A percentile compares a stretch with the other conserved stretches of the same genome.
Conservation (phyloP, 805 yeast genomes). For the Starmerella stellata region DNA sequence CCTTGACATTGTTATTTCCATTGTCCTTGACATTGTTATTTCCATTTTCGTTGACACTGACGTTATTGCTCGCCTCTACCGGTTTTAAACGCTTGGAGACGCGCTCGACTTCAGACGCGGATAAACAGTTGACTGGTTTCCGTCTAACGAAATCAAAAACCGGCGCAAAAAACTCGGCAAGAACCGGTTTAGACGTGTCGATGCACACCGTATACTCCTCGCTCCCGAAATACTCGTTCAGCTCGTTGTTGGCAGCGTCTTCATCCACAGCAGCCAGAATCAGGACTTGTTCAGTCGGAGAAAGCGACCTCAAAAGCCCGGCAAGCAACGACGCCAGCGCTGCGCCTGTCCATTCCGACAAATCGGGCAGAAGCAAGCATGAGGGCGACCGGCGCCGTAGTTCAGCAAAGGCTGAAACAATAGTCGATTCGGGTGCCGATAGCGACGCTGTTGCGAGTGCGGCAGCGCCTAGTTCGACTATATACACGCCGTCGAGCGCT, state of each 20-base stretch:
- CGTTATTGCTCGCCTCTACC: constrained; percentile 17
- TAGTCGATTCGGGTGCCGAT: constrained; percentile 61
- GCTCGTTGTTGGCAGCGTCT: constrained; percentile 28
- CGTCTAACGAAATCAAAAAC: constrained; percentile 39
- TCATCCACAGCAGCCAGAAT: constrained; percentile 41
- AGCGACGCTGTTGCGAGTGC: constrained; percentile 50
- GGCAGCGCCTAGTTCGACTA: constrained; percentile 47
- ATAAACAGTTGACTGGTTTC: constrained; percentile 57
- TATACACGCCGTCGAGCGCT: constrained; percentile 72
- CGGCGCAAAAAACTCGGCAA: constrained; percentile 37
- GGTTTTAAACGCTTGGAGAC: too few species aligned
- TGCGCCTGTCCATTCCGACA: constrained; percentile 49
- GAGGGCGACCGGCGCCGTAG: constrained; percentile 82
- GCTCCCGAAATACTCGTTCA: constrained; percentile 37
- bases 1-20: too few species aligned
- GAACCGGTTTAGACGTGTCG: constrained; percentile 23
- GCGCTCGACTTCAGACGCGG: constrained; percentile 32
- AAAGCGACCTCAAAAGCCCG: constrained; percentile 48
- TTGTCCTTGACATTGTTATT: background rate
- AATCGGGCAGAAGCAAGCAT: constrained; percentile 62
- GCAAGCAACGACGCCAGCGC: constrained; percentile 46
- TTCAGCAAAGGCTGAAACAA: constrained; percentile 71
- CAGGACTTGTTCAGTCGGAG: constrained; percentile 54
- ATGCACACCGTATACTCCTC: constrained; percentile 29
- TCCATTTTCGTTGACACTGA: background rate